These are phyloP conservation scores for Neonectria neomacrospora DNA, from an alignment of 2,329 filamentous ascomycete genomes.

Conservation along the genomic window DNA sequence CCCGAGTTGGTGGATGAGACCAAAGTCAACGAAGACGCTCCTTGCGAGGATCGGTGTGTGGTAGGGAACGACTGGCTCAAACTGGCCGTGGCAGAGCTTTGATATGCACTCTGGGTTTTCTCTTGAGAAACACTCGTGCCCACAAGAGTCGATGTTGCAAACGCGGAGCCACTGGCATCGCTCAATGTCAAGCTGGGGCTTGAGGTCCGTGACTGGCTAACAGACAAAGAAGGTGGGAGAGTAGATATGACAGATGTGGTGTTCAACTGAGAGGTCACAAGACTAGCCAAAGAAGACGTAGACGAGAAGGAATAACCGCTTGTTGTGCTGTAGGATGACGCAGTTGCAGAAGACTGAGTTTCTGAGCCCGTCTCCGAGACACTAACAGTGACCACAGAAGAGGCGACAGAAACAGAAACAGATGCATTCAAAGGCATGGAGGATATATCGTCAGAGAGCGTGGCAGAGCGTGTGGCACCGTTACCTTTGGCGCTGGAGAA, in stretches of 20 bases:
- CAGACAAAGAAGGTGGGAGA: neutral
- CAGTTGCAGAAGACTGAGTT: neutral
- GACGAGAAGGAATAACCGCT: neutral
- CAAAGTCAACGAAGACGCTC: neutral
- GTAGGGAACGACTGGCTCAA: neutral
- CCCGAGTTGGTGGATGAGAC: neutral
- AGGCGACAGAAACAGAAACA: neutral
- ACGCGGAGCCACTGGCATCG: neutral
- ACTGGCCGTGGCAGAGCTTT: neutral
- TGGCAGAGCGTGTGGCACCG: constrained; percentile 6
- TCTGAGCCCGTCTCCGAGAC: neutral
- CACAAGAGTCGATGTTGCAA: neutral
- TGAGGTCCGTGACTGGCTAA: neutral
- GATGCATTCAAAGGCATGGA: neutral
- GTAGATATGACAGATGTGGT: neutral
- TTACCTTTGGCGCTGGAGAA: constrained; percentile 7
- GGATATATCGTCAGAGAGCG: neutral
- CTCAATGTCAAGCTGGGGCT: neutral
- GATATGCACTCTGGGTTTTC: too few relatives aligned
- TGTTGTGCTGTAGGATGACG: neutral
- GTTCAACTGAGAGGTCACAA: neutral
- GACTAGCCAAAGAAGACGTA: neutral
- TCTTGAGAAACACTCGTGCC: neutral
- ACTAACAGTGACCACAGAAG: neutral
- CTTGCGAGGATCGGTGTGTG: neutral